Evolutionary conservation across 164 flowering plant genomes (phyloP).

Genomic region (Stephania yunnanensis): DNA sequence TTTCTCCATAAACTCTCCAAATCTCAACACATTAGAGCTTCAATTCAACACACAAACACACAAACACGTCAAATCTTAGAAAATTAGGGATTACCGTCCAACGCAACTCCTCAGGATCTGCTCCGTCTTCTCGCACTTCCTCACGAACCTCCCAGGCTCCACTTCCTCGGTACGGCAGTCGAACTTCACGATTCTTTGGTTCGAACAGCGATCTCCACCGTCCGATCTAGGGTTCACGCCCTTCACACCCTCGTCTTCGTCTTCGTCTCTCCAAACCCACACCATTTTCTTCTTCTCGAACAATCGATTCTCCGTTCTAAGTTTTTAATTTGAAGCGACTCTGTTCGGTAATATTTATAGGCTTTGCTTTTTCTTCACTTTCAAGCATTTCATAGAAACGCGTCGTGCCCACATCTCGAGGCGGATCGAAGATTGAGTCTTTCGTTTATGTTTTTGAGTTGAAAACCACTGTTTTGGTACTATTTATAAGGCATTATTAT

Average conservation of each 20-base stretch:
- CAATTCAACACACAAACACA: not conserved
- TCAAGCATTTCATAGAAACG: too few species aligned
- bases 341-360: too few species aligned
- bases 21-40: too few species aligned
- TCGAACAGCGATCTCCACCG: slow-evolving; percentile 37
- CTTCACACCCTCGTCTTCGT: slow-evolving; percentile 18
- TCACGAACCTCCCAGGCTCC: slow-evolving; percentile 75
- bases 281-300: slow-evolving; percentile 40
- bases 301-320: not conserved
- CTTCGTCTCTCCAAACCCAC: slow-evolving; percentile 63
- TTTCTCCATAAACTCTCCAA: too few species aligned
- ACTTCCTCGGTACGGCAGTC: slow-evolving; percentile 81
- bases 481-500: too few species aligned
- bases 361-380: too few species aligned
- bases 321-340: too few species aligned
- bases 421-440: too few species aligned
- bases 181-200: slow-evolving; percentile 49
- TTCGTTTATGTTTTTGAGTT: too few species aligned
- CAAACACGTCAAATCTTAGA: not conserved
- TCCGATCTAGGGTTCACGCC: slow-evolving; percentile 16
- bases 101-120: slow-evolving; percentile 36
- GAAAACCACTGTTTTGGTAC: too few species aligned
- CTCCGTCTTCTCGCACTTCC: slow-evolving; percentile 73
- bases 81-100: slow-evolving; percentile 44
- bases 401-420: too few species aligned